Evolutionary conservation across 169 alveolate genomes (phyloP).

Genomic region (Cryptosporidium andersoni): DNA sequence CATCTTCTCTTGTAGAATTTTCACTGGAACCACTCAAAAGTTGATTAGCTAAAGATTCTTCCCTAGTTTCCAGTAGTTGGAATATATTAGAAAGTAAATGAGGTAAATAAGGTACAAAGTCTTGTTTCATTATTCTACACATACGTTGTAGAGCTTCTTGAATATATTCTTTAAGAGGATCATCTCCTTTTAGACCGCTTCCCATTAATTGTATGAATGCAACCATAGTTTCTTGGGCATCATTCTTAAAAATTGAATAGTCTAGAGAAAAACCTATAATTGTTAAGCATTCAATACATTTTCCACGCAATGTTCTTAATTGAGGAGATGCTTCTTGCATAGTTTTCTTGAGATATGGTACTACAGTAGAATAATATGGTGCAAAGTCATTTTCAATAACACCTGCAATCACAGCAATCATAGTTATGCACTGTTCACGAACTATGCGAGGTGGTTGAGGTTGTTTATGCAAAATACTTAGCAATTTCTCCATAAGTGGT

Average conservation of each 20-base stretch:
- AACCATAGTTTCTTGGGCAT: constrained; percentile 85
- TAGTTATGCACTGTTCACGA: constrained; percentile 89
- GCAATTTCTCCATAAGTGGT: constrained; percentile 82
- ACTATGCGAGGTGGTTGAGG: constrained; percentile 75
- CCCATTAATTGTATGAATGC: constrained; percentile 83
- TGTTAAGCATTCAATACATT: constrained; percentile 89
- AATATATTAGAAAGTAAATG: constrained; percentile 81
- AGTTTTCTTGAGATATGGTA: constrained; percentile 85
- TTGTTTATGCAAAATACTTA: constrained; percentile 77
- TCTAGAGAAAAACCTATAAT: constrained; percentile 89
- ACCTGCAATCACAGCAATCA: constrained; percentile 90
- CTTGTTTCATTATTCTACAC: constrained; percentile 85
- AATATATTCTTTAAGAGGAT: constrained; percentile 86
- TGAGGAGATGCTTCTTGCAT: constrained; percentile 80
- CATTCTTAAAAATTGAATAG: constrained; percentile 79
- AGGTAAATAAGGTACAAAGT: constrained; percentile 87
- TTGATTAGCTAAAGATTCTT: constrained; percentile 35
- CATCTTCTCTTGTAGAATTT: constrained; percentile 21
- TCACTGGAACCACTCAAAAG: constrained; percentile 19
- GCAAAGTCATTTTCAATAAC: constrained; percentile 88
- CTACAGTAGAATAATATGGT: constrained; percentile 82
- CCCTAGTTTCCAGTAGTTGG: constrained; percentile 35
- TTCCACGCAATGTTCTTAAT: constrained; percentile 86
- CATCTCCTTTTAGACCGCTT: constrained; percentile 84
- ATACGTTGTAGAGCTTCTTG: constrained; percentile 87